Evolutionary conservation across 2,329 filamentous ascomycete genomes (phyloP).

Genomic region (Fusarium hainanense): DNA sequence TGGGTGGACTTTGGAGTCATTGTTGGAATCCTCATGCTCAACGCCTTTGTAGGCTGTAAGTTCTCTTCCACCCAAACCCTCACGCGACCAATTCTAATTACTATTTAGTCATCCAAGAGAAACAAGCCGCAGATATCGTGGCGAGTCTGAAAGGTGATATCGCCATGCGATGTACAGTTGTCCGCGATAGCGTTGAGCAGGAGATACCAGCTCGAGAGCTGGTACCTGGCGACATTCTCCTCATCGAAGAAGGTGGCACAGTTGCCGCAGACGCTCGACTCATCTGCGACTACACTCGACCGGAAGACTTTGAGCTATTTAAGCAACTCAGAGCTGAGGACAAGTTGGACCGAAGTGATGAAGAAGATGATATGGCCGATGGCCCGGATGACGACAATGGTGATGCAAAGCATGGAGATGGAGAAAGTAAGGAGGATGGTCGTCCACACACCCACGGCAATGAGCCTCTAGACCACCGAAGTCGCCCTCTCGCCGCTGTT

Average conservation of each 20-base stretch:
- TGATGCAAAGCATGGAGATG: not conserved
- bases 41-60: constrained; percentile 33
- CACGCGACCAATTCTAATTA: not conserved
- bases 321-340: constrained; percentile 30
- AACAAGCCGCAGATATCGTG: constrained; percentile 29
- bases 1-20: constrained; percentile 35
- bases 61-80: not conserved
- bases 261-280: constrained; percentile 29
- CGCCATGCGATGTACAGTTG: constrained; percentile 29
- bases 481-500: constrained; percentile 20
- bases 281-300: constrained; percentile 25
- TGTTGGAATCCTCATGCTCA: constrained; percentile 29
- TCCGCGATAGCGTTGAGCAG: constrained; percentile 14
- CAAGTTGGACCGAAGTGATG: constrained; percentile 28
- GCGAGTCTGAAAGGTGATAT: constrained; percentile 33
- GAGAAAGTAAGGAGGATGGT: not conserved
- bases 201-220: constrained; percentile 26
- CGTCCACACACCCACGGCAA: constrained; percentile 1
- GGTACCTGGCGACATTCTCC: constrained; percentile 22
- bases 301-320: constrained; percentile 32
- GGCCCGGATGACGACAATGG: not conserved
- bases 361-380: constrained; percentile 22
- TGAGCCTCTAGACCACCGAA: constrained; percentile 12
- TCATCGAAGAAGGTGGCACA: constrained; percentile 30
- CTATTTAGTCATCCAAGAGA: constrained; percentile 10